Percentiles rank a stretch among this genome's conserved stretches.
phyloP scores from a whole-genome alignment of 192 early-diverging fungal genomes.

The Podila epicladia region DNA sequence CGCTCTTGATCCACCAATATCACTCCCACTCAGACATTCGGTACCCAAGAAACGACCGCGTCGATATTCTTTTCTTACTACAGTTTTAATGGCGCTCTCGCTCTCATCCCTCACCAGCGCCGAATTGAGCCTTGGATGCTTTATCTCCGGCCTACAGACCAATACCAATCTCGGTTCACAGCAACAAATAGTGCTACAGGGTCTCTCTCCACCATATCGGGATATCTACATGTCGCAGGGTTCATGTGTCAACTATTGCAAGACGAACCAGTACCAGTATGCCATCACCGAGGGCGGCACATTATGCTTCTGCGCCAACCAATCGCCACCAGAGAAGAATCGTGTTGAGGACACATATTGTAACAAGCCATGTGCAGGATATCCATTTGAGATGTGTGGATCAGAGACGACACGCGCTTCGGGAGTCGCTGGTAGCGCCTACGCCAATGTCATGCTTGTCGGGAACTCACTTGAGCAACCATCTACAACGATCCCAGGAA shows the following conservation, averaged over 20 bases:
- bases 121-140: neutral
- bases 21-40: no score
- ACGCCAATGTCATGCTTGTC: slow-evolving; percentile 19
- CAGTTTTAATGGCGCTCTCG: neutral
- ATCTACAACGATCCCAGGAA: neutral
- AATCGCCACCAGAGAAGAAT: neutral
- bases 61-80: neutral
- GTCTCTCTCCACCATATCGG: neutral
- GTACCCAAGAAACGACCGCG: neutral
- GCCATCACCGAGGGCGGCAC: slow-evolving; percentile 10
- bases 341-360: slow-evolving; percentile 11
- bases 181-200: neutral
- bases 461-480: neutral
- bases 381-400: slow-evolving; percentile 35
- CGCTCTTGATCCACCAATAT: no score
- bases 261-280: slow-evolving; percentile 3
- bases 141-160: neutral
- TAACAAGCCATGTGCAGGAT: slow-evolving; percentile 25
- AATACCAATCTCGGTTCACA: neutral
- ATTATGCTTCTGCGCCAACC: slow-evolving; percentile 15
- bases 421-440: neutral
- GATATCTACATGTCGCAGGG: slow-evolving; percentile 44
- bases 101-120: neutral
- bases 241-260: slow-evolving; percentile 20
- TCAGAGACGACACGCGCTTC: neutral